Base-by-base conservation (phyloP, 2,329 filamentous ascomycete genomes). In the Lachnellula occidentalis region DNA sequence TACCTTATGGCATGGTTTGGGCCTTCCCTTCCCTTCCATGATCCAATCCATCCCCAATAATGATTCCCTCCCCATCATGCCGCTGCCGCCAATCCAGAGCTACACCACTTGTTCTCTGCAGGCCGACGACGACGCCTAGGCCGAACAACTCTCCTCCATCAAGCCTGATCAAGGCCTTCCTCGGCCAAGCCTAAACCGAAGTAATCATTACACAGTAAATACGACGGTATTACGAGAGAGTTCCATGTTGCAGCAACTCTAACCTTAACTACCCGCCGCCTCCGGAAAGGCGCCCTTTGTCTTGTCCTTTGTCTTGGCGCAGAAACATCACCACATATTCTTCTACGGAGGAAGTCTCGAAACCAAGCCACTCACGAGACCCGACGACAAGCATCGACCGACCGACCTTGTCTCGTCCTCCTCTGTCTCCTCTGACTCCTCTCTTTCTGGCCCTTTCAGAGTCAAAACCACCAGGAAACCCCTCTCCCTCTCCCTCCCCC, bases 351-450 rank as follows among this genome's bases (percentile, higher is more conserved):
- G 42, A 34, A 27, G 22, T 48, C 31, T 31, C 45, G n/a, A 27
- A 47, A 47, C 14, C 27, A 61, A 59, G 59, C 57, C 59, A 59
- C 57, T 56, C 59, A 57, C 59, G 59, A 60, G 22, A 24, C 22
- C n/a, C n/a, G 56, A 55, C 53, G 37, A 48, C 48, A 22, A 50
- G 46, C 51, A 48, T 46, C 45, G 36, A 45, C 54, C n/a, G 22
- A 24, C 4, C 22, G 6, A 24, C 22, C 4, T 24, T 24, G 4
- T 5, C 22, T 24, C 22, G n/a, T 22, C 37, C 53, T 46, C 45
- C 34, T 17, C 37, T n/a, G n/a, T 31, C 17, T 31, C 6, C 24
- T n/a, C 7, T 24, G 31, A 47, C 45, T 31, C 27, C 17, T 31
- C 31, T 31, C 14, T 27, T 48, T 48, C 45, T 48, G 27, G 49